phyloP scores from a whole-genome alignment of 371 early-diverging fungal genomes.

The Rhizopus delemar region DNA sequence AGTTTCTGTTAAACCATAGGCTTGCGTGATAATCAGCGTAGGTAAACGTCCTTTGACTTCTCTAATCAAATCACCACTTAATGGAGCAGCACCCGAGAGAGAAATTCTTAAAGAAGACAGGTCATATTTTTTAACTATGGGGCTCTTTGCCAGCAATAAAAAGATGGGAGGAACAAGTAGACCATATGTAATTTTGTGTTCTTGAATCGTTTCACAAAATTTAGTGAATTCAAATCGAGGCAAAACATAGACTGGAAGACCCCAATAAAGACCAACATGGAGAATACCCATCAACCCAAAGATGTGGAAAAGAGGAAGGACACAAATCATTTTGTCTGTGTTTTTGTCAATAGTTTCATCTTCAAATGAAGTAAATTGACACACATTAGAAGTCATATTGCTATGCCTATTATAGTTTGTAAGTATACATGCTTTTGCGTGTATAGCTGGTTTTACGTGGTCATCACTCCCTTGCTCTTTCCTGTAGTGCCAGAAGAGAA shows the following conservation, averaged over 20 bases:
- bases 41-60: conserved; percentile 51
- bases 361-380: conserved; percentile 50
- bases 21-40: conserved; percentile 36
- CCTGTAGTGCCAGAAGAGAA: conserved; percentile 80
- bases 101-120: conserved; percentile 61
- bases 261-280: conserved; percentile 31
- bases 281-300: conserved; percentile 35
- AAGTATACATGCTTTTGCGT: neutral
- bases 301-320: conserved; percentile 83
- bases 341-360: conserved; percentile 16
- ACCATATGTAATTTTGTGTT: conserved; percentile 57
- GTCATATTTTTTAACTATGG: conserved; percentile 66
- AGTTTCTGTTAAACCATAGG: conserved; percentile 30
- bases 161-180: conserved; percentile 81
- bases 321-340: conserved; percentile 43
- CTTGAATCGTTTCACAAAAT: conserved; percentile 60
- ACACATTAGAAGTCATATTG: conserved; percentile 73
- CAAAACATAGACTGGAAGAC: conserved; percentile 54
- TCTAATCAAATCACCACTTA: conserved; percentile 57
- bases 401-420: conserved; percentile 47
- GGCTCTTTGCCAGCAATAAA: conserved; percentile 61
- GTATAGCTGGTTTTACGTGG: conserved; percentile 52
- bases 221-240: conserved; percentile 64
- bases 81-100: conserved; percentile 82
- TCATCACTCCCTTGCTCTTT: conserved; percentile 75